Conservation (phyloP, 805 yeast species). For the Teunomyces atbi region DNA sequence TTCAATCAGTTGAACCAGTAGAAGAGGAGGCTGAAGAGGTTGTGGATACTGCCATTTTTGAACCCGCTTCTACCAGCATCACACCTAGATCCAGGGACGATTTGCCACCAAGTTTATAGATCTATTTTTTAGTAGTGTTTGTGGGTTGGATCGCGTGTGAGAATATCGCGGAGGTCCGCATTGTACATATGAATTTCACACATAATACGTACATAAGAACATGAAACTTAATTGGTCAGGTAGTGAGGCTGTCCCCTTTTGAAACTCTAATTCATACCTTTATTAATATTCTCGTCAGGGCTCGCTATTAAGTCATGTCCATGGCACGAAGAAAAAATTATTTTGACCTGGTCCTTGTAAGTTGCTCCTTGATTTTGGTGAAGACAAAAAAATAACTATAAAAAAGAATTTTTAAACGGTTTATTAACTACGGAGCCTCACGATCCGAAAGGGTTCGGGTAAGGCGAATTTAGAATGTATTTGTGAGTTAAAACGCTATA, state of each 20-base stretch:
- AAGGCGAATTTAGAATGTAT: neutral
- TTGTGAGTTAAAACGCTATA: neutral
- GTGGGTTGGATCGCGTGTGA: neutral
- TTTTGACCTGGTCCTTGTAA: too few species aligned
- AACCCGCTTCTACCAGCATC: constrained; percentile 15
- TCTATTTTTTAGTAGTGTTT: neutral
- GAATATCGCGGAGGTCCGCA: neutral
- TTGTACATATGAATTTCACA: neutral
- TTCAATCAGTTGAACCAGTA: constrained; percentile 52
- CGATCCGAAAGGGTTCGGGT: neutral
- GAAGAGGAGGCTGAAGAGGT: constrained; percentile 35
- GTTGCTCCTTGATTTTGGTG: too few species aligned
- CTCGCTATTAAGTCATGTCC: neutral
- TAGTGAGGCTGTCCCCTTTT: neutral
- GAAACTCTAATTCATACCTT: neutral
- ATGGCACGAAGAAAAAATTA: too few species aligned
- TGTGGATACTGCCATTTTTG: constrained; percentile 3
- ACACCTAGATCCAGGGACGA: constrained; percentile 28
- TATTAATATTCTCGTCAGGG: neutral
- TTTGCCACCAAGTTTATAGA: constrained; percentile 27
- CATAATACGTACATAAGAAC: neutral
- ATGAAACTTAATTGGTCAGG: neutral
- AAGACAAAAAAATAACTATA: too few species aligned
- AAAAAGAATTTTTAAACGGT: neutral
- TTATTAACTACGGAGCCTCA: neutral